phyloP scores from a whole-genome alignment of 1,139 yeast genomes.

The Candida sanyaensis region DNA sequence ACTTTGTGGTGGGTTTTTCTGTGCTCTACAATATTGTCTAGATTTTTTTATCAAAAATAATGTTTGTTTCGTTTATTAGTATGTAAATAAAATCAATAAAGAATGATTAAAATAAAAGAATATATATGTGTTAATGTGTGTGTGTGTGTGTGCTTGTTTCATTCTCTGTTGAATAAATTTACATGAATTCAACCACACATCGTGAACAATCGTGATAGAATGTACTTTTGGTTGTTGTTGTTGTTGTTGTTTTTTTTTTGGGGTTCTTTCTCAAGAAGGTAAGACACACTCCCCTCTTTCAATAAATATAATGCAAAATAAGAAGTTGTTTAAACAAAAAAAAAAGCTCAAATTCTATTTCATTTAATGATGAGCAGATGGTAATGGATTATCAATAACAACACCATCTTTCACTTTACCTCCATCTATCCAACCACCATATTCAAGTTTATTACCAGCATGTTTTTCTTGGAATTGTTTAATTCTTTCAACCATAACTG shows the following conservation, averaged over 20 bases:
- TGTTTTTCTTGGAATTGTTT: conserved; percentile 41
- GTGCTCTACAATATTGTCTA: no score
- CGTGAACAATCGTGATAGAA: not conserved
- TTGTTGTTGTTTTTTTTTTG: not conserved
- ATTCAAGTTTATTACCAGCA: conserved; percentile 42
- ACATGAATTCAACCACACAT: not conserved
- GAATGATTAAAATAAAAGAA: not conserved
- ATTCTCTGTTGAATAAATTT: not conserved
- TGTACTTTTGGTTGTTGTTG: not conserved
- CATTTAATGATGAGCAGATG: conserved; percentile 33
- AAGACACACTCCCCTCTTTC: not conserved
- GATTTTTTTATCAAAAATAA: not conserved
- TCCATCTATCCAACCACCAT: conserved; percentile 79
- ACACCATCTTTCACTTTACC: conserved; percentile 65
- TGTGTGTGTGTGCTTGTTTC: not conserved
- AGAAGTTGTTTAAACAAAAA: not conserved
- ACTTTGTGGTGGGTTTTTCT: no score
- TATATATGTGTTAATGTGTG: not conserved
- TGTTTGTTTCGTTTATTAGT: not conserved
- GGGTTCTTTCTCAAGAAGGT: not conserved
- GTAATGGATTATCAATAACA: conserved; percentile 64
- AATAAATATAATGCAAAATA: not conserved
- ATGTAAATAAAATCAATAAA: not conserved
- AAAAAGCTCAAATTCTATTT: not conserved
- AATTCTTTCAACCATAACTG: conserved; percentile 75